Conservation (phyloP, 352 stramenopile genomes). For the Phytophthora cactorum region DNA sequence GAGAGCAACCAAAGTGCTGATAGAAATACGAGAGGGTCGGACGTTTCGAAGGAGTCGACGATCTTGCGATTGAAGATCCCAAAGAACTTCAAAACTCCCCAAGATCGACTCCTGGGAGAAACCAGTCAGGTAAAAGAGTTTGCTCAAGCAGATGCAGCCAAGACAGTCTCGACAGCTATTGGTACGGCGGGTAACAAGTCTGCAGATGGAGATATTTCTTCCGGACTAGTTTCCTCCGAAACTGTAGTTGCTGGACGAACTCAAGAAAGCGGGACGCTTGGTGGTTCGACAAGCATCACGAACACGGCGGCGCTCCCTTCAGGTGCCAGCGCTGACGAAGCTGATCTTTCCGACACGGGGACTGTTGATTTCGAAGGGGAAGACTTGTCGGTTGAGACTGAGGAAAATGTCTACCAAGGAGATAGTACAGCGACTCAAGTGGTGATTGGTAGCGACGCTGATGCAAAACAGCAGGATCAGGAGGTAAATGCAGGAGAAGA, state of each 20-base stretch:
- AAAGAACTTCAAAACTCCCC: neutral
- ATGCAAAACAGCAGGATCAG: neutral
- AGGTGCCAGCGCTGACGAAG: conserved; percentile 15
- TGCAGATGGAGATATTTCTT: neutral
- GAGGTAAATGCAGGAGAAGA: conserved; percentile 1
- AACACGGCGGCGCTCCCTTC: conserved; percentile 1
- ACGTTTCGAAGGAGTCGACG: conserved; percentile 15
- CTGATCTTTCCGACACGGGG: conserved; percentile 39
- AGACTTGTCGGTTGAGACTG: conserved; percentile 26
- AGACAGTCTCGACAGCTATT: neutral
- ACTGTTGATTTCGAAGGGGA: conserved; percentile 45
- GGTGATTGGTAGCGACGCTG: neutral
- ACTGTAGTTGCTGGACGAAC: conserved; percentile 1
- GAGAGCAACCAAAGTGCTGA: neutral
- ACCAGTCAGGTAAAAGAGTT: neutral
- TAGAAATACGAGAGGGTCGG: neutral
- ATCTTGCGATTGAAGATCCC: conserved; percentile 23
- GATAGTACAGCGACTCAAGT: neutral
- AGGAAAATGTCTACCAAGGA: conserved; percentile 13
- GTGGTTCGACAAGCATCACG: neutral
- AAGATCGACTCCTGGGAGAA: conserved; percentile 10
- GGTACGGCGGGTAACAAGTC: neutral
- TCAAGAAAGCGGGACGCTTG: neutral
- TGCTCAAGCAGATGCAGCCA: neutral
- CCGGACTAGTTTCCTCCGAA: neutral